Evolutionary conservation across 2,329 filamentous ascomycete species (phyloP), one percentile per base, ranked within the genome.

Genomic region (Beauveria rudraprayagi): DNA sequence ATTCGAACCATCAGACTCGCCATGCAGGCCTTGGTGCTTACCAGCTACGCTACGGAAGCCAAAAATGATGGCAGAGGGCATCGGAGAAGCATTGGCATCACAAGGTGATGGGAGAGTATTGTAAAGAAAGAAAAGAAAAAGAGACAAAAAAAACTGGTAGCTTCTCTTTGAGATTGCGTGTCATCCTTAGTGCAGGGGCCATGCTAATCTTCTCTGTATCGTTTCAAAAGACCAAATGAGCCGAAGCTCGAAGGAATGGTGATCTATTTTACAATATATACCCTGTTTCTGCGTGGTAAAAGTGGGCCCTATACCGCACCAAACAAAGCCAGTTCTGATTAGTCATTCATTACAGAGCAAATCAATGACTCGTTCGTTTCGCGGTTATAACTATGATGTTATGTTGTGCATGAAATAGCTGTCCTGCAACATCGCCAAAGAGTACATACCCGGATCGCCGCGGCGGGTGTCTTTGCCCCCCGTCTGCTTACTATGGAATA

Each of bases 171-270:
- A 60, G 57, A 60, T 60, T 60, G 57, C 57, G 57, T 60, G 57
- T 60, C 57, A 93, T 92, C 90, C 90, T 93, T 93, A 92, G 90
- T 86, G 82, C 83, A 86, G 83, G 83, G 87, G 86, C 86, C 86
- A 89, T 89, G 87, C 87, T 89, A 89, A 87, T 87, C 83, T 87
- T 87, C 84, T 87, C 83, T 87, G 82, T 85, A 57, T 62, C 54
- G 57, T 60, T 60, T 60, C 57, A 60, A 60, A 60, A 60, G 57
- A 60, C 57, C 57, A 60, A 60, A 60, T 60, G 57, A 60, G 57
- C 57, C 57, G 57, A 60, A 60, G 57, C 57, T 60, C 57, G 48
- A 54, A 60, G 19, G 30, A 30, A 3, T 5, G 19, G 7, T 11
- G 40, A 37, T 4, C 6, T 47, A 41, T 54, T 54, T 60, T 53